Evolutionary conservation across 1,284 basidiomycete genomes (phyloP).

Genomic region (Phellopilus nigrolimitatus): DNA sequence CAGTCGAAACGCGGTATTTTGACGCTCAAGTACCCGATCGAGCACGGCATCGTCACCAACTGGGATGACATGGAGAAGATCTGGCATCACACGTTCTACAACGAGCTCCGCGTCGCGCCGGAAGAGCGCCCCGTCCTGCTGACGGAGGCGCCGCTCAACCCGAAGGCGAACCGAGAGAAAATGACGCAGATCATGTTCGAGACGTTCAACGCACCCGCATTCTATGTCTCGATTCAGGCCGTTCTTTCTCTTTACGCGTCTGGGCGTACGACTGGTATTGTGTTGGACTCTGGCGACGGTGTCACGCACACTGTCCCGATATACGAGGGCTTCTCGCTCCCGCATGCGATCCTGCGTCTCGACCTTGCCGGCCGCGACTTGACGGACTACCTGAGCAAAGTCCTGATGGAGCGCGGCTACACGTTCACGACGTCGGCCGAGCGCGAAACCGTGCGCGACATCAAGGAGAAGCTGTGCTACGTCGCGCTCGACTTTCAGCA

Average conservation of each 20-base stretch:
- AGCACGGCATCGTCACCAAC: constrained; percentile 89
- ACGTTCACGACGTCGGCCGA: too few relatives aligned
- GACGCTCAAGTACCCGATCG: constrained; percentile 84
- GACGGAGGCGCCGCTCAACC: too few relatives aligned
- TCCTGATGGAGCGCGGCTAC: too few relatives aligned
- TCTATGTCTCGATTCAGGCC: constrained; percentile 93
- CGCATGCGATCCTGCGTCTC: constrained; percentile 92
- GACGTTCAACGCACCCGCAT: constrained; percentile 89
- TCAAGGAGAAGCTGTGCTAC: constrained; percentile 71
- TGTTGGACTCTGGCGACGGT: too few relatives aligned
- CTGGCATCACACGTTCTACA: too few relatives aligned
- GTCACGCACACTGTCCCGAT: constrained; percentile 99
- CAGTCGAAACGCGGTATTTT: constrained; percentile 96
- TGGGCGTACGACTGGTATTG: constrained; percentile 91
- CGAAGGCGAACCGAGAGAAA: too few relatives aligned
- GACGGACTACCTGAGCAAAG: too few relatives aligned
- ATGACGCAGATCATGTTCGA: too few relatives aligned
- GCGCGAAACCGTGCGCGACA: constrained; percentile 65
- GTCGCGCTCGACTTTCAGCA: constrained; percentile 67
- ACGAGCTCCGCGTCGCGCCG: too few relatives aligned
- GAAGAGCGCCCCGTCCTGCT: too few relatives aligned
- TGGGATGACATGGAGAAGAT: too few relatives aligned
- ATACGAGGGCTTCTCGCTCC: constrained; percentile 95
- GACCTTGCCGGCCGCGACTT: too few relatives aligned
- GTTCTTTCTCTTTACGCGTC: constrained; percentile 91